These are phyloP conservation scores for Penicillium tannophilum DNA, from an alignment of 495 filamentous ascomycete species.

Conservation along the genomic window DNA sequence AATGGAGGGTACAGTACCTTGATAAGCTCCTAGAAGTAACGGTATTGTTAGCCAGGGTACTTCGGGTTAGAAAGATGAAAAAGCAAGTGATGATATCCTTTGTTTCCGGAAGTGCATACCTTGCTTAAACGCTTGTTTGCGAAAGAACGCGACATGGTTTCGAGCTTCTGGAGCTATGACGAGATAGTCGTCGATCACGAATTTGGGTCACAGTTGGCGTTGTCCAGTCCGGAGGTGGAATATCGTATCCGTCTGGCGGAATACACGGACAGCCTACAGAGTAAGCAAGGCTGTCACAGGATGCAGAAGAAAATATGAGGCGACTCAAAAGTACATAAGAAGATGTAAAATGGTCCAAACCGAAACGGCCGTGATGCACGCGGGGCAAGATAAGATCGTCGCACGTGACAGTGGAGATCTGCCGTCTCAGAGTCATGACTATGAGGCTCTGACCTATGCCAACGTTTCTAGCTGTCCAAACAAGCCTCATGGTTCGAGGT, in stretches of 20 bases:
- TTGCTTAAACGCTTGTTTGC: slow-evolving; percentile 52
- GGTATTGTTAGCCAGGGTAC: slow-evolving; percentile 1
- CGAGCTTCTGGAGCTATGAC: neutral
- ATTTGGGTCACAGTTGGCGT: neutral
- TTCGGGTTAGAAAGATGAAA: slow-evolving; percentile 25
- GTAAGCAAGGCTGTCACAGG: too few species aligned
- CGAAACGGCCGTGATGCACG: neutral
- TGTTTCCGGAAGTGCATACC: slow-evolving; percentile 25
- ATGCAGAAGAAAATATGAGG: neutral
- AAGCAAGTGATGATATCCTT: neutral
- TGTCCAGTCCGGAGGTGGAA: too few species aligned
- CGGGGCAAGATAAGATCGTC: slow-evolving; percentile 22
- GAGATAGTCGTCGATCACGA: neutral
- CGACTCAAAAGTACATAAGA: neutral
- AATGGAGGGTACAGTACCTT: neutral
- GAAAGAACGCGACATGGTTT: slow-evolving; percentile 36
- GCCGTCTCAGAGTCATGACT: too few species aligned
- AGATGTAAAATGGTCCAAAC: neutral
- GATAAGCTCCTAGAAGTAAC: slow-evolving; percentile 1
- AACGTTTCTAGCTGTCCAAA: too few species aligned
- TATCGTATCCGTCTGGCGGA: too few species aligned
- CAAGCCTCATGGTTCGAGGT: too few species aligned
- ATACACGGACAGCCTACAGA: too few species aligned
- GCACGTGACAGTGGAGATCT: neutral
- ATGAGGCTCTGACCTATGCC: too few species aligned